Percentiles rank a stretch among this genome's conserved stretches.
Evolutionary conservation across 78 protist species (phyloP).

Genomic region (Dictyostelium citrinum): DNA sequence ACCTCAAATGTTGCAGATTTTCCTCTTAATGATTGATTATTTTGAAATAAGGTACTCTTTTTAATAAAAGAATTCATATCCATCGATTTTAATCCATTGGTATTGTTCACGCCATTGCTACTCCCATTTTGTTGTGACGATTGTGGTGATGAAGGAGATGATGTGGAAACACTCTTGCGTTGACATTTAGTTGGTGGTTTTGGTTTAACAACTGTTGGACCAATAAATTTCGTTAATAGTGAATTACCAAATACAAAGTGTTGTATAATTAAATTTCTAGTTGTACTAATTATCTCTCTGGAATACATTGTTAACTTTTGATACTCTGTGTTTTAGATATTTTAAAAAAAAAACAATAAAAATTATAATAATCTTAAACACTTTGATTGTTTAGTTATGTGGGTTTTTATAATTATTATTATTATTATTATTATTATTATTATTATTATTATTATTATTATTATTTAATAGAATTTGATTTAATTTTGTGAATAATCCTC

Average conservation of each 20-base stretch:
- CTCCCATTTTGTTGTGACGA: neutral
- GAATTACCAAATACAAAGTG: conserved; percentile 51
- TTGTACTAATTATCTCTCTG: conserved; percentile 45
- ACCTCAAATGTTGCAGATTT: conserved; percentile 28
- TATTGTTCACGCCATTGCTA: neutral
- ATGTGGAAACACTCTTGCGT: neutral
- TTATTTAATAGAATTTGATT: too few relatives aligned
- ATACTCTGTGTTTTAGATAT: too few relatives aligned
- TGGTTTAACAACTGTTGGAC: neutral
- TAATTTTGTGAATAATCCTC: too few relatives aligned
- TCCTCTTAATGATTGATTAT: conserved; percentile 44
- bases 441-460: too few relatives aligned
- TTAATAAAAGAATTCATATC: neutral
- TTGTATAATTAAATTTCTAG: conserved; percentile 58
- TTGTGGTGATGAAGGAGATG: neutral
- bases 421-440: too few relatives aligned
- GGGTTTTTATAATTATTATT: too few relatives aligned
- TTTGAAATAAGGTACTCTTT: neutral
- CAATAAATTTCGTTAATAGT: neutral
- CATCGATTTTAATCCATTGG: neutral
- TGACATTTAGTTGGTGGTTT: neutral
- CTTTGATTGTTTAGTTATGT: too few relatives aligned
- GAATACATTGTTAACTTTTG: too few relatives aligned
- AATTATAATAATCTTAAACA: too few relatives aligned
- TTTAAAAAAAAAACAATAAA: too few relatives aligned